Base-by-base conservation (phyloP, 2,329 filamentous ascomycete genomes). In the Cytospora mali region DNA sequence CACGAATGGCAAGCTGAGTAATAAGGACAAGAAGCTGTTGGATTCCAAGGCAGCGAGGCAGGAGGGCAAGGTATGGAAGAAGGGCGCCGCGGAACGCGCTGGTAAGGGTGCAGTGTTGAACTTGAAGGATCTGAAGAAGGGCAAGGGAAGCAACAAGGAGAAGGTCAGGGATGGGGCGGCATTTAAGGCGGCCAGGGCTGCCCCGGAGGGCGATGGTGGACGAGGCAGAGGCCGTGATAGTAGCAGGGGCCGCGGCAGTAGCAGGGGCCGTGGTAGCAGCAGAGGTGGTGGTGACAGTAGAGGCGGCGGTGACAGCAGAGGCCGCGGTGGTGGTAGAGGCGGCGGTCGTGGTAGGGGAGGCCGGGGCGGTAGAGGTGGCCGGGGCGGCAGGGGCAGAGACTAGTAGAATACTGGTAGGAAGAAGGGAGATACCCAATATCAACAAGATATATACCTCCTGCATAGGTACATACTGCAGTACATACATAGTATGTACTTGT, bases 11-110 rank as follows among this genome's bases (percentile, higher is more conserved):
- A 82, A 80, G 72, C 73, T 87, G 55, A 86, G 84, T 71, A 82
- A 83, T 73, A 87, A 87, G 75, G 84, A 85, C 71, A 89, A 74
- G 80, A 90, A 84, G 79, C 80, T 79, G 69, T 77, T 87, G 3
- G 84, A 87, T 67, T 73, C 75, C 35, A 83, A 78, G 72, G 76
- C 81, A 42, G 79, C 84, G 62, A 81, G 89, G 62, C 79, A 76
- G 10, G 87, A 87, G 59, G 87, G 86, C 6, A 82, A 79, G 71
- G 78, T 84, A 57, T 93, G 90, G 89, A 93, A 91, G 80, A 93
- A 93, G 81, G 88, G 88, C 1, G 83, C 80, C 58, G 82, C 79
- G 2, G 86, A 89, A 70, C 77, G 86, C 50, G 84, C 81, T 4
- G 82, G 83, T 0, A 83, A 84, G 69, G 83, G 81, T 2, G 82